phyloP scores from a whole-genome alignment of 352 stramenopile genomes.

The Elongisporangium undulatum region DNA sequence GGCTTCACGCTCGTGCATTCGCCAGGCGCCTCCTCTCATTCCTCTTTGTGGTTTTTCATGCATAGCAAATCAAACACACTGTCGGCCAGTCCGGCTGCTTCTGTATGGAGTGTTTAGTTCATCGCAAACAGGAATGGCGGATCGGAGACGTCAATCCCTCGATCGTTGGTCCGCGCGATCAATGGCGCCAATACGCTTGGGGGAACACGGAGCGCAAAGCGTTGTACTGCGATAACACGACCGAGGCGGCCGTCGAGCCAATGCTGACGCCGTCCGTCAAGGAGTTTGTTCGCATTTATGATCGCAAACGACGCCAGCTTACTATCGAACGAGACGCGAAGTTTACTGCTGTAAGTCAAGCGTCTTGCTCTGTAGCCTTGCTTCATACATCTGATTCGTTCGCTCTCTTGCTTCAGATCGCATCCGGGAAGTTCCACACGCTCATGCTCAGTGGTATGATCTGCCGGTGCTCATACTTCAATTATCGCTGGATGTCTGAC shows the following conservation, averaged over 20 bases:
- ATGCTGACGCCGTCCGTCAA: slow-evolving; percentile 32
- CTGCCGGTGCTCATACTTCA: not conserved
- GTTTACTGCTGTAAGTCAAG: slow-evolving; percentile 37
- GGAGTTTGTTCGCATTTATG: slow-evolving; percentile 44
- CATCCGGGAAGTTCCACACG: slow-evolving; percentile 73
- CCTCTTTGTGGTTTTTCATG: not conserved
- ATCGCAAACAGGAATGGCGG: slow-evolving; percentile 73
- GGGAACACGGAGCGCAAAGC: slow-evolving; percentile 45
- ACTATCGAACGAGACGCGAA: slow-evolving; percentile 64
- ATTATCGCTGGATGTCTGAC: slow-evolving; percentile 1
- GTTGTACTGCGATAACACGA: slow-evolving; percentile 17
- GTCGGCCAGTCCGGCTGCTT: slow-evolving; percentile 72
- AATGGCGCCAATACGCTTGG: slow-evolving; percentile 64
- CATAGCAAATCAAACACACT: slow-evolving; percentile 37
- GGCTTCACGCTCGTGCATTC: not conserved
- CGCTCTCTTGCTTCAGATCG: slow-evolving; percentile 24
- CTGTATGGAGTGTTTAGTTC: slow-evolving; percentile 63
- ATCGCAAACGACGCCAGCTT: slow-evolving; percentile 27
- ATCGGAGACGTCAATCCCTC: slow-evolving; percentile 62
- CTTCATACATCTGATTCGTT: not conserved
- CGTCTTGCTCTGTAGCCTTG: not conserved
- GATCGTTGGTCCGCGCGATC: slow-evolving; percentile 60
- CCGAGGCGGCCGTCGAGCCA: slow-evolving; percentile 11
- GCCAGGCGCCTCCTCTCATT: not conserved
- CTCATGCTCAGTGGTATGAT: slow-evolving; percentile 60